A percentile compares a stretch with the other conserved stretches of the same genome.
Conservation (phyloP, 495 filamentous ascomycete species). For the Talaromyces adpressus region DNA sequence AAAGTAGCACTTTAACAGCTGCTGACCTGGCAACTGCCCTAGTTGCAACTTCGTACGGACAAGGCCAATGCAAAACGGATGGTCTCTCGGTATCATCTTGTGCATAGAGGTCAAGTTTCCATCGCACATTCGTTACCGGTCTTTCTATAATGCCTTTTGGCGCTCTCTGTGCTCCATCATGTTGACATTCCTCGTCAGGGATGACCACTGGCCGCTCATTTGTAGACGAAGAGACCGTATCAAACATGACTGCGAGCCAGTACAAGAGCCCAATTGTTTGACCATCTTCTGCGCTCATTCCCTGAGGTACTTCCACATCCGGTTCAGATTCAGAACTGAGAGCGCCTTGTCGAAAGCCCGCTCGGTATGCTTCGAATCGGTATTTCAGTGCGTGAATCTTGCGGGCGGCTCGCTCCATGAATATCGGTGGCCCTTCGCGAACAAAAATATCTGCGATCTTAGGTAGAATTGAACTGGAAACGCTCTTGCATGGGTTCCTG, state of each 20-base stretch:
- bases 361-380: conserved; percentile 12
- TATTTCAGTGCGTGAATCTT: conserved; percentile 19
- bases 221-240: conserved; percentile 35
- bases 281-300: conserved; percentile 19
- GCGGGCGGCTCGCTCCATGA: conserved; percentile 26
- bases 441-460: conserved; percentile 21
- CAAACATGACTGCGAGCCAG: conserved; percentile 38
- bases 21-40: conserved; percentile 27
- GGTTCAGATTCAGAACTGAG: not conserved
- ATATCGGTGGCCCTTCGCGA: conserved; percentile 28
- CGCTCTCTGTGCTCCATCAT: conserved; percentile 6
- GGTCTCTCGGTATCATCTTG: conserved; percentile 12
- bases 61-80: conserved; percentile 25
- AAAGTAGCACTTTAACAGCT: conserved; percentile 35
- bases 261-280: conserved; percentile 29
- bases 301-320: not conserved
- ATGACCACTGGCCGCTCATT: conserved; percentile 31
- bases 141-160: conserved; percentile 13
- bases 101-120: conserved; percentile 17
- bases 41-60: conserved; percentile 27
- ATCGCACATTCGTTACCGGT: not conserved
- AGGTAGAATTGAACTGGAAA: not conserved
- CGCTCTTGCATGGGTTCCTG: not conserved
- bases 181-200: conserved; percentile 29
- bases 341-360: conserved; percentile 8